These are phyloP conservation scores for Teratosphaeria destructans DNA, from an alignment of 2,329 filamentous ascomycete species.

Conservation along the genomic window DNA sequence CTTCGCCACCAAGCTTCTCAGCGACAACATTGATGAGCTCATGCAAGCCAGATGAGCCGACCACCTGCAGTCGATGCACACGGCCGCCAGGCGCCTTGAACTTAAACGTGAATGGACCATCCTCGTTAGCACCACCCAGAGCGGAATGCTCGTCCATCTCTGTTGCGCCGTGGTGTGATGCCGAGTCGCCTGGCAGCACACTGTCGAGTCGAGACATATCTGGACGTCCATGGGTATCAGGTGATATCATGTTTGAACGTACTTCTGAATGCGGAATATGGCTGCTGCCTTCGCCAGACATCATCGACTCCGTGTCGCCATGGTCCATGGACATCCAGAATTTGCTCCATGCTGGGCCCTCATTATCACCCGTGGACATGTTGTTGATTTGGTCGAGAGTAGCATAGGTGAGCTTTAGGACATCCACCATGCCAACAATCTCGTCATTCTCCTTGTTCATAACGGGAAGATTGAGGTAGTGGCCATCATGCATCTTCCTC, in stretches of 20 bases:
- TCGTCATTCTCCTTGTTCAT: constrained; percentile 89
- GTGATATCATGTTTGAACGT: constrained; percentile 65
- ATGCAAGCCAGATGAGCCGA: constrained; percentile 67
- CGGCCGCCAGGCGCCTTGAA: constrained; percentile 96
- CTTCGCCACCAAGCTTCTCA: constrained; percentile 74
- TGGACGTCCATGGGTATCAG: constrained; percentile 53
- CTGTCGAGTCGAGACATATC: constrained; percentile 63
- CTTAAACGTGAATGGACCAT: constrained; percentile 89
- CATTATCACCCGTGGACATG: constrained; percentile 77
- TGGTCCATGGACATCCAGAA: constrained; percentile 97
- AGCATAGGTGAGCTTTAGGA: constrained; percentile 94
- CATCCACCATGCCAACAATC: constrained; percentile 99
- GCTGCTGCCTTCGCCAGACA: constrained; percentile 80
- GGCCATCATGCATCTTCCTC: constrained; percentile 98
- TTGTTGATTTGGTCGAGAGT: constrained; percentile 92
- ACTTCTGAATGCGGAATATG: constrained; percentile 56
- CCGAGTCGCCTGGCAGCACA: constrained; percentile 85
- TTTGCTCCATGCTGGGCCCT: constrained; percentile 98
- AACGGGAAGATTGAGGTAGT: constrained; percentile 94
- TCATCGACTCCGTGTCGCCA: constrained; percentile 88
- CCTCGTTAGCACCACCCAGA: constrained; percentile 50
- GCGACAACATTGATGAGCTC: constrained; percentile 69
- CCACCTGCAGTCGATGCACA: constrained; percentile 82
- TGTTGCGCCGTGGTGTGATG: constrained; percentile 70
- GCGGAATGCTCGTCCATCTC: constrained; percentile 65